phyloP scores from a whole-genome alignment of 2,329 filamentous ascomycete species.

The Penicillium sp. region DNA sequence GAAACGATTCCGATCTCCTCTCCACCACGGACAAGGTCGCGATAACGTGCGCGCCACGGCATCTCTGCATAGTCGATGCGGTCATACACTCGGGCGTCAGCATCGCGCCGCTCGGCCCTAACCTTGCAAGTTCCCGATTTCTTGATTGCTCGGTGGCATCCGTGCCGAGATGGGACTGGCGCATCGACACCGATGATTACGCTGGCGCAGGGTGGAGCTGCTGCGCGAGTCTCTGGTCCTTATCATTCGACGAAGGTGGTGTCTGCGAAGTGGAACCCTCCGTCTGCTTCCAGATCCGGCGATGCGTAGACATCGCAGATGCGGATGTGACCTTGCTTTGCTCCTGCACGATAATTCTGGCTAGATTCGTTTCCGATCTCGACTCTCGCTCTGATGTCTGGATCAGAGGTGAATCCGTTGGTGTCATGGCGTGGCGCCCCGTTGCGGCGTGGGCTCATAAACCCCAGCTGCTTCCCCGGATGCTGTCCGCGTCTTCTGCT shows the following conservation, averaged over 20 bases:
- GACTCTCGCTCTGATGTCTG: not conserved
- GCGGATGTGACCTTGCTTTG: conserved; percentile 10
- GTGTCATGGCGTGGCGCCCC: not conserved
- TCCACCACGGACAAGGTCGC: no score
- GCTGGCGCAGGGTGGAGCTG: no score
- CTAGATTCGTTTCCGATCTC: not conserved
- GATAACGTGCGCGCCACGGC: no score
- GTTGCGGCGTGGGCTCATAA: conserved; percentile 15
- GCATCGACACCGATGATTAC: no score
- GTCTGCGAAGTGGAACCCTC: conserved; percentile 3
- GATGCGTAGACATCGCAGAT: conserved; percentile 10
- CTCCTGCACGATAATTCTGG: not conserved
- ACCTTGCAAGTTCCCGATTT: no score
- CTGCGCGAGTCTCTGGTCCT: no score
- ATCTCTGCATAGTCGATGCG: no score
- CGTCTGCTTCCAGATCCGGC: conserved; percentile 18
- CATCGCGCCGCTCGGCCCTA: no score
- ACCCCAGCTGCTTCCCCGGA: conserved; percentile 11
- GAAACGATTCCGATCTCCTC: no score
- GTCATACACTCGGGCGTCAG: no score
- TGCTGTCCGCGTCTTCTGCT: conserved; percentile 3
- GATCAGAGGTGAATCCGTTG: conserved; percentile 8
- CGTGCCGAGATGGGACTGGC: no score
- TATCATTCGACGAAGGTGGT: conserved; percentile 12
- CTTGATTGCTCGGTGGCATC: no score